Conservation (phyloP, 768 basidiomycete species). For the Leccinum disarticulatum region DNA sequence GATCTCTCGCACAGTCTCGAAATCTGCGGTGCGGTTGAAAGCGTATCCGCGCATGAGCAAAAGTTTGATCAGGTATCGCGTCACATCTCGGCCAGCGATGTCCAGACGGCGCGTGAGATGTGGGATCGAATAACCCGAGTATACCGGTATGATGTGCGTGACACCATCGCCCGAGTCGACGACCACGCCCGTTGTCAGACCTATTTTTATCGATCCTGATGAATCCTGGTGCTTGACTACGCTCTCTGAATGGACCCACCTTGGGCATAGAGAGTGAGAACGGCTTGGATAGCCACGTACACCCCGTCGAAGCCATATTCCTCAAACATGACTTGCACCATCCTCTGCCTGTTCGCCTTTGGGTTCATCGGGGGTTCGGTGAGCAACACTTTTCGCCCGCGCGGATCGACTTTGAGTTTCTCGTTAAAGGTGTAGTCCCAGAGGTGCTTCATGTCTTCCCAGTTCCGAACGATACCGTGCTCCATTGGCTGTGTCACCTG, state of each 20-base stretch:
- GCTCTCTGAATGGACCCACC: slow-evolving; percentile 52
- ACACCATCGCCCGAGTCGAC: slow-evolving; percentile 99
- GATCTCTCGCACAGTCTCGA: slow-evolving; percentile 98
- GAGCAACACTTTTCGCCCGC: slow-evolving; percentile 84
- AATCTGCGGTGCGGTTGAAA: slow-evolving; percentile 99
- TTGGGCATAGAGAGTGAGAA: slow-evolving; percentile 97
- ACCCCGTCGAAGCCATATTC: slow-evolving; percentile 95
- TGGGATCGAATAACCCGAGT: slow-evolving; percentile 93
- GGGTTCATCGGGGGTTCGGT: slow-evolving; percentile 99
- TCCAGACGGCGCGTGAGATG: slow-evolving; percentile 94
- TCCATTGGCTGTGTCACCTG: slow-evolving; percentile 99
- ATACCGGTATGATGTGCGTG: slow-evolving; percentile 98
- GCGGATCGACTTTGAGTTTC: slow-evolving; percentile 87
- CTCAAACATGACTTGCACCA: slow-evolving; percentile 99
- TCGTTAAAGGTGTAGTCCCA: slow-evolving; percentile 99
- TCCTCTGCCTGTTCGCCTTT: slow-evolving; percentile 84
- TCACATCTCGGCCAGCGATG: slow-evolving; percentile 97
- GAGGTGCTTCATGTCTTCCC: slow-evolving; percentile 98
- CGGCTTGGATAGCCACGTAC: slow-evolving; percentile 98
- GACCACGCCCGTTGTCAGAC: slow-evolving; percentile 96
- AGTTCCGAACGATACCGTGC: slow-evolving; percentile 97
- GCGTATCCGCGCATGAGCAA: slow-evolving; percentile 99
- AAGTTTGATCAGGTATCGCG: slow-evolving; percentile 98
- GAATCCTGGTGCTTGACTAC: background rate
- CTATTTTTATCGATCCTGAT: slow-evolving; percentile 39